phyloP scores from a whole-genome alignment of 2,329 filamentous ascomycete genomes.

The Hymenoscyphus infarciens region DNA sequence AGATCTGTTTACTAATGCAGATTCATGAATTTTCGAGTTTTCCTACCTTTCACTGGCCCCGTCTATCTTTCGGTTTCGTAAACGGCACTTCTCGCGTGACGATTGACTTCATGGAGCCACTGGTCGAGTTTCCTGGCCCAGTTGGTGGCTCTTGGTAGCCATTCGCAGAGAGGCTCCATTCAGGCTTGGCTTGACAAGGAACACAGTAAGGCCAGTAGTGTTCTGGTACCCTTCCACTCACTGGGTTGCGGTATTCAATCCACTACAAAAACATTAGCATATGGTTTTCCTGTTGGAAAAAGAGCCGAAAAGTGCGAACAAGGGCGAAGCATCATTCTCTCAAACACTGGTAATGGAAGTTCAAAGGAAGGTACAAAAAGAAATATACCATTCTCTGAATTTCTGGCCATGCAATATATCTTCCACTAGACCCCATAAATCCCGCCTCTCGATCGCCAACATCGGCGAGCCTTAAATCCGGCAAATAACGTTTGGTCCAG shows the following conservation, averaged over 20 bases:
- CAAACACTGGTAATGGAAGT: too few relatives aligned
- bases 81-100: too few relatives aligned
- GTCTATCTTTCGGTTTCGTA: too few relatives aligned
- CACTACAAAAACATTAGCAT: background rate
- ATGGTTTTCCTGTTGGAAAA: too few relatives aligned
- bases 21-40: too few relatives aligned
- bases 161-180: conserved; percentile 5
- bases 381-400: conserved; percentile 4
- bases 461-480: background rate
- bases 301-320: too few relatives aligned
- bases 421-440: background rate
- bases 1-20: too few relatives aligned
- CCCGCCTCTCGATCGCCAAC: background rate
- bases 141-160: conserved; percentile 4
- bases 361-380: too few relatives aligned
- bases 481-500: background rate
- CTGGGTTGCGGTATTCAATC: conserved; percentile 7
- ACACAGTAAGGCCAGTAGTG: conserved; percentile 7
- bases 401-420: conserved; percentile 5
- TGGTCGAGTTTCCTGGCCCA: background rate
- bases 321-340: too few relatives aligned
- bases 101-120: too few relatives aligned
- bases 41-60: too few relatives aligned
- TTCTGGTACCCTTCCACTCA: conserved; percentile 5
- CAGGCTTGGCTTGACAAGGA: conserved; percentile 6